Base-by-base conservation (phyloP, 1,139 yeast genomes). In the Candida anutae region DNA sequence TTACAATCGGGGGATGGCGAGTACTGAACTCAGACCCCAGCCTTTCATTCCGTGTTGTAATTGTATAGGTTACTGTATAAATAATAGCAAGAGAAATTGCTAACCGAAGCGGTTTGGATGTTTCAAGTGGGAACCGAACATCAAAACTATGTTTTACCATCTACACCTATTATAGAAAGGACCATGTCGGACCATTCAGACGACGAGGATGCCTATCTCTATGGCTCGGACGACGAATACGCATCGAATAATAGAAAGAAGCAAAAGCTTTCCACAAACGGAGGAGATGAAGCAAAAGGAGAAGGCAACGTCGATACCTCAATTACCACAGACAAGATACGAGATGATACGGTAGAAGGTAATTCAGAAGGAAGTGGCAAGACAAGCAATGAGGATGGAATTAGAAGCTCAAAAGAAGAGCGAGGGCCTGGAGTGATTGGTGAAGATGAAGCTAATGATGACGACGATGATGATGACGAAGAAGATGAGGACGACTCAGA, bases 131-230 rank as follows among this genome's bases (percentile, higher is more conserved):
- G 11, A 20, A 12, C 13, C 13, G 6, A 20, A 9, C 12, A 21
- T 11, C 23, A n/a, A 20, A 20, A 12, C n/a, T n/a, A n/a, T n/a
- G n/a, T n/a, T n/a, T n/a, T n/a, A n/a, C n/a, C n/a, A n/a, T n/a
- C n/a, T n/a, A n/a, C n/a, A n/a, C n/a, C n/a, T n/a, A n/a, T n/a
- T n/a, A n/a, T n/a, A n/a, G n/a, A n/a, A n/a, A n/a, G n/a, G n/a
- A n/a, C 6, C 30, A 42, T 42, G 46, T 32, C 36, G 15, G 32
- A 30, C 24, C 36, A 39, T 28, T 39, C 43, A 46, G 88, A 79
- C 34, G 90, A 82, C 36, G 95, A 84, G 42, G 95, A 85, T 48
- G 90, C 80, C 28, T 85, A 76, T 51, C 71, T 85, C 32, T 85
- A 85, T 48, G 94, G 94, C 3, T 73, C 82, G 3, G 90, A 77